A percentile compares a stretch with the other conserved stretches of the same genome.
These are phyloP conservation scores for Xylariales sp. DNA, from an alignment of 2,329 filamentous ascomycete species.

Conservation along the genomic window DNA sequence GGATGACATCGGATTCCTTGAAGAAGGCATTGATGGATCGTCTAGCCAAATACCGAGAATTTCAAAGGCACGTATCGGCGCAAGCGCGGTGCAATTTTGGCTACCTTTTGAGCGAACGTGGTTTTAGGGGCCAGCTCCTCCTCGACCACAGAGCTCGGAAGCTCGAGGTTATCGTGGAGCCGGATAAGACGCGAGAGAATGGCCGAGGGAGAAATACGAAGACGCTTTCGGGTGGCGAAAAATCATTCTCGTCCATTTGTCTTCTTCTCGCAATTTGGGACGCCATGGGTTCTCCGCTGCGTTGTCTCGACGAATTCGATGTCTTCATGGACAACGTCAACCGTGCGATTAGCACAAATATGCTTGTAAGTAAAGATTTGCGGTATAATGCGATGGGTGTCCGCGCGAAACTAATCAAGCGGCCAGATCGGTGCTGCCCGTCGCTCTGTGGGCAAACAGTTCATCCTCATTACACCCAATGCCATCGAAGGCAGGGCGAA, in stretches of 20 bases:
- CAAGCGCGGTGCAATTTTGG: slow-evolving; percentile 87
- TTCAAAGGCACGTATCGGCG: slow-evolving; percentile 87
- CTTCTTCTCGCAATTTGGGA: slow-evolving; percentile 95
- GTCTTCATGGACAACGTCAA: slow-evolving; percentile 99
- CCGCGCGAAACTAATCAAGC: slow-evolving; percentile 41
- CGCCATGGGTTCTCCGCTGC: slow-evolving; percentile 94
- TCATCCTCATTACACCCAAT: slow-evolving; percentile 95
- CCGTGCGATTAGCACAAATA: slow-evolving; percentile 88
- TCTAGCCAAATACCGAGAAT: slow-evolving; percentile 79
- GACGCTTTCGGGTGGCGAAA: slow-evolving; percentile 94
- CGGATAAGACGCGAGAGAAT: slow-evolving; percentile 75
- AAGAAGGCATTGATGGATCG: slow-evolving; percentile 75
- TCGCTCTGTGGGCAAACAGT: slow-evolving; percentile 88
- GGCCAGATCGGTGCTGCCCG: slow-evolving; percentile 82
- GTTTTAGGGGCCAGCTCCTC: slow-evolving; percentile 84
- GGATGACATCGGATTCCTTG: slow-evolving; percentile 56
- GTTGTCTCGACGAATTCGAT: slow-evolving; percentile 97
- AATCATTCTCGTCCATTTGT: slow-evolving; percentile 97
- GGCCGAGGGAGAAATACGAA: slow-evolving; percentile 83
- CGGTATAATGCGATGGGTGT: not conserved
- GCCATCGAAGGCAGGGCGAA: slow-evolving; percentile 73
- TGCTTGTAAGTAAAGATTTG: slow-evolving; percentile 75
- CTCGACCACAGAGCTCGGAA: slow-evolving; percentile 80
- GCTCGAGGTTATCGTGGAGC: slow-evolving; percentile 81
- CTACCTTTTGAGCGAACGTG: slow-evolving; percentile 88